Evolutionary conservation across 352 stramenopile genomes (phyloP).

Genomic region (Aphanomyces invadans): DNA sequence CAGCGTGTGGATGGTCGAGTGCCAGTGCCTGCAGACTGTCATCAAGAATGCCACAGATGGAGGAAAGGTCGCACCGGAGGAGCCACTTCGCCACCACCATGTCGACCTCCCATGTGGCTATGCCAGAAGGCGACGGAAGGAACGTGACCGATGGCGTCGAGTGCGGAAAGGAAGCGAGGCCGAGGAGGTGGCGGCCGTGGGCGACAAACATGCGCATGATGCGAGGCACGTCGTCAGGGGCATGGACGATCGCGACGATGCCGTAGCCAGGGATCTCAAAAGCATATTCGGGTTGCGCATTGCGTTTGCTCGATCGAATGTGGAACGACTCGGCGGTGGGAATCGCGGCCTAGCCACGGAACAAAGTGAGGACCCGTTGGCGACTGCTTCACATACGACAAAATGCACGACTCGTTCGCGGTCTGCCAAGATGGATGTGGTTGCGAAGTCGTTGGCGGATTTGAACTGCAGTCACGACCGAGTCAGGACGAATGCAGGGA

Average conservation of each 20-base stretch:
- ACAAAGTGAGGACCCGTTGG: no score
- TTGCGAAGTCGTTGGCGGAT: constrained; percentile 63
- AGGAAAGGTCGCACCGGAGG: constrained; percentile 28
- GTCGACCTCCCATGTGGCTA: constrained; percentile 73
- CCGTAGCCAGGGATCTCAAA: constrained; percentile 72
- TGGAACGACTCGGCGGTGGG: constrained; percentile 41
- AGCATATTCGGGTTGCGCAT: constrained; percentile 28
- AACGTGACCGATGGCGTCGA: constrained; percentile 40
- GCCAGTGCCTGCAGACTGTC: constrained; percentile 38
- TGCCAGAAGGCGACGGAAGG: constrained; percentile 43
- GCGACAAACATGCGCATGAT: constrained; percentile 64
- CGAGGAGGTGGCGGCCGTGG: constrained; percentile 53
- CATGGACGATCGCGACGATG: constrained; percentile 50
- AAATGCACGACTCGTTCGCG: constrained; percentile 72
- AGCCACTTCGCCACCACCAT: constrained; percentile 41
- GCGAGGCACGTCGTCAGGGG: constrained; percentile 32
- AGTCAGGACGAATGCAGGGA: constrained; percentile 1
- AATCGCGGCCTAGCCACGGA: constrained; percentile 35
- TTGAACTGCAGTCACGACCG: constrained; percentile 61
- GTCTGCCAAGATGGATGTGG: constrained; percentile 54
- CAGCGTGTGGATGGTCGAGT: constrained; percentile 51
- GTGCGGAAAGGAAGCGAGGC: constrained; percentile 42
- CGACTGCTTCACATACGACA: constrained; percentile 32
- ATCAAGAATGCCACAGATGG: no score
- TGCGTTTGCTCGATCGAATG: constrained; percentile 31